Base-by-base conservation (phyloP, 163 green algal species). In the Picocystis sp. region DNA sequence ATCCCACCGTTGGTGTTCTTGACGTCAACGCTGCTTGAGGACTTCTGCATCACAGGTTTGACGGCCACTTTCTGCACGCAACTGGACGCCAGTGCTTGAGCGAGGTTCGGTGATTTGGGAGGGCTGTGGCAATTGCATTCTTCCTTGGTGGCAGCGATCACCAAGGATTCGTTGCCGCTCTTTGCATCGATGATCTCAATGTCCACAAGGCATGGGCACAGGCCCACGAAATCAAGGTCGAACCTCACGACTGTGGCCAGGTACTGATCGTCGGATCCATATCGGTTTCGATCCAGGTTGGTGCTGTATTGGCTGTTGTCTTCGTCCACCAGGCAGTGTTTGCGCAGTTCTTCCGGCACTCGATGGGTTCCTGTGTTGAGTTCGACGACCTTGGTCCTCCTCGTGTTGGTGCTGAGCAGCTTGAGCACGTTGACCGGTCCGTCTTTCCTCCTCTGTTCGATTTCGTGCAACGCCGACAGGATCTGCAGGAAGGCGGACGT, bases 181-280 rank as follows among this genome's bases (percentile, higher is more conserved):
- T 89, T 90, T 17, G 79, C 80, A 55, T 94, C 86, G 25, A 96
- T 81, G 53, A 96, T 94, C 61, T 94, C 84, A 44, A 96, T 84
- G 55, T 94, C 83, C 44, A 92, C 81, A 64, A 94, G 69, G 66
- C 78, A 76, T 2, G 79, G 79, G 56, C 81, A 91, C 22, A 88
- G 59, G 13, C 66, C 66, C 43, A 91, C 60, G 49, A 65, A 73
- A 21, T 82, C 73, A 54, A 77, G 52, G 55, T 77, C 63, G 56
- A 67, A 65, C 22, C 44, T 23, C 44, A 24, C 44, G 44, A 50
- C 44, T 6, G 86, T 95, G 70, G 86, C 86, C 3, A 96, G 74
- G 67, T 96, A 96, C 57, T 94, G 82, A 69, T 95, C 81, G 52
- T 96, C 87, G n/a, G 71, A 81, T 45, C 87, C 87, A 58, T 96